phyloP scores from a whole-genome alignment of 352 stramenopile genomes.

The Phytophthora sojae region DNA sequence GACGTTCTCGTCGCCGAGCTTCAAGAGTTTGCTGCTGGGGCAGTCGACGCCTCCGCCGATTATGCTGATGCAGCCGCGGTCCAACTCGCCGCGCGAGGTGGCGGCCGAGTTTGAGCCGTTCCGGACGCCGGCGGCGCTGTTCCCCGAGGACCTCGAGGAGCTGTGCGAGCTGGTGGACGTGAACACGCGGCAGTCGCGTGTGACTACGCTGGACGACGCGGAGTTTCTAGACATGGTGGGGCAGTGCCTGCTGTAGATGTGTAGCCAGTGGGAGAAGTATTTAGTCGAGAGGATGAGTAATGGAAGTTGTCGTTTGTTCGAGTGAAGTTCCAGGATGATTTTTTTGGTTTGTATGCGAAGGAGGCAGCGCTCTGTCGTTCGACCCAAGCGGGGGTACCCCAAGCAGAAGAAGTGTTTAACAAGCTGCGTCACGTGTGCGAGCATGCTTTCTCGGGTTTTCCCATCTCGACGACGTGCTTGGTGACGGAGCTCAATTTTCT shows the following conservation, averaged over 20 bases:
- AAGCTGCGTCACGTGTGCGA: no score
- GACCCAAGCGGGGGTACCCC: no score
- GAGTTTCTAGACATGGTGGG: slow-evolving; percentile 3
- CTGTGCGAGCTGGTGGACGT: slow-evolving; percentile 47
- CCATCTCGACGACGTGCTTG: no score
- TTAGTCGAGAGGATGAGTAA: slow-evolving; percentile 5
- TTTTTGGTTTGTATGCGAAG: no score
- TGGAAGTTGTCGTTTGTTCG: background rate
- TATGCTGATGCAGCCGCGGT: background rate
- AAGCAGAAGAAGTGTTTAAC: no score
- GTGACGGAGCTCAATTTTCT: no score
- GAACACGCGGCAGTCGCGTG: slow-evolving; percentile 9
- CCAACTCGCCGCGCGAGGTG: slow-evolving; percentile 36
- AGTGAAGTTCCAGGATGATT: no score
- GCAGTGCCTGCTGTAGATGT: slow-evolving; percentile 8
- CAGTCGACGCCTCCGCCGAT: background rate
- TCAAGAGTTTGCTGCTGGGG: slow-evolving; percentile 11
- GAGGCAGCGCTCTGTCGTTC: no score
- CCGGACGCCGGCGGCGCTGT: slow-evolving; percentile 39
- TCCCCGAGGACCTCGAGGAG: slow-evolving; percentile 50
- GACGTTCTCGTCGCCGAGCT: slow-evolving; percentile 3
- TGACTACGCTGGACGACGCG: slow-evolving; percentile 1
- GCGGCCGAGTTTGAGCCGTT: slow-evolving; percentile 44
- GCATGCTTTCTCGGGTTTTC: no score
- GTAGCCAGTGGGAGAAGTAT: background rate